Evolutionary conservation across 192 early-diverging fungal species (phyloP), one percentile per base, ranked within the genome.

Genomic region (Oehlia diaphana): DNA sequence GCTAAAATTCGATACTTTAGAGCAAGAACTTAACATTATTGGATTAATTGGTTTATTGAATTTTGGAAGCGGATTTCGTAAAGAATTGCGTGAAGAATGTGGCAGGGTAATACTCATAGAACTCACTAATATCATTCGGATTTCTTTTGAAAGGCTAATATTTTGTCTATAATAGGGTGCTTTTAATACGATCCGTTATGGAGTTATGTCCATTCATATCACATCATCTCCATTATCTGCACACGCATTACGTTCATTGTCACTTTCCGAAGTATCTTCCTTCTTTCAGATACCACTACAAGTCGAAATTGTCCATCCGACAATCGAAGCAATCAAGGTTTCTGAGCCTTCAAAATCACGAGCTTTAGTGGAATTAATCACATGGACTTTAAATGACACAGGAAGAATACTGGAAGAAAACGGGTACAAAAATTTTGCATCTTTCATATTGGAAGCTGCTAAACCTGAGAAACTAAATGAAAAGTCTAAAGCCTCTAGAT

Each of bases 151-250:
- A 9, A 53, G 5, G 7, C 23, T 7, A 13, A 64, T 23, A 28
- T 77, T 2, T n/a, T 49, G 39, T 7, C 39, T 61, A 21, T 73
- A 10, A 64, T 23, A 28, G 19, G 93, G 94, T 16, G 93, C 92
- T 0, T 92, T 93, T 23, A 91, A 94, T 72, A 93, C 91, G 3
- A 92, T 96, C 37, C 85, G 88, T 49, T 96, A 92, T 86, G 95
- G 95, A 10, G 88, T 89, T 79, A 94, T 97, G 88, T 91, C 92
- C 63, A 85, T 95, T 77, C 93, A 96, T 77, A 94, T 97, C 49
- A 90, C 92, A 0, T 90, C 90, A 39, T 87, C 88, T 0, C 74
- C 82, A 1, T 67, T 93, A 63, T 86, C 84, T 4, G 91, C 95
- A 23, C 81, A 86, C 63, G 87, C 85, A 6, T 78, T 94, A n/a